These are phyloP conservation scores for Exobasidium rhododendri DNA, from an alignment of 1,284 basidiomycete species.

Conservation along the genomic window DNA sequence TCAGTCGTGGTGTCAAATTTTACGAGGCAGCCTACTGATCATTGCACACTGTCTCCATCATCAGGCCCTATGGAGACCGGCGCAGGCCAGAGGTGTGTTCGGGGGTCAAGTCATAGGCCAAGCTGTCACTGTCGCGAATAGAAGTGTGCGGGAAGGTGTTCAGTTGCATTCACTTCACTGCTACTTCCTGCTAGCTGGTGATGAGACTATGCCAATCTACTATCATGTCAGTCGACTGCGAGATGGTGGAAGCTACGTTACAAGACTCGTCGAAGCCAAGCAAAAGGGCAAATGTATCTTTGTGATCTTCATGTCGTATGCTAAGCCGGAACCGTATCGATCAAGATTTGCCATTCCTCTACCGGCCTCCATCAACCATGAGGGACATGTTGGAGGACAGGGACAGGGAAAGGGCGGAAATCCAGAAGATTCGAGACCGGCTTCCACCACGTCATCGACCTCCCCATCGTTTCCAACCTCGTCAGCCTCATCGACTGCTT, in stretches of 20 bases:
- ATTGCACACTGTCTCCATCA: neutral
- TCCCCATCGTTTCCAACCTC: constrained; percentile 3
- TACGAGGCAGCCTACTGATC: neutral
- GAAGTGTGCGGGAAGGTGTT: constrained; percentile 37
- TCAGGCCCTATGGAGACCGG: constrained; percentile 41
- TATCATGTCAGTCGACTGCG: constrained; percentile 45
- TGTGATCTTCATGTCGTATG: constrained; percentile 30
- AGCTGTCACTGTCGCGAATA: constrained; percentile 37
- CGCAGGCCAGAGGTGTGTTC: constrained; percentile 48
- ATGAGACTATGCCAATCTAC: constrained; percentile 37
- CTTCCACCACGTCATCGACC: constrained; percentile 1
- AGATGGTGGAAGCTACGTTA: constrained; percentile 50
- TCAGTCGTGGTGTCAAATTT: neutral
- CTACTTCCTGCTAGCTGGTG: constrained; percentile 48
- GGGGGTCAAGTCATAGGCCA: constrained; percentile 51
- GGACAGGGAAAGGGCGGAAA: constrained; percentile 19
- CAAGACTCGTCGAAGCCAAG: constrained; percentile 42
- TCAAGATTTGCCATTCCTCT: constrained; percentile 43
- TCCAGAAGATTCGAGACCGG: constrained; percentile 24
- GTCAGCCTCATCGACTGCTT: neutral
- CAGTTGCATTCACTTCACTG: constrained; percentile 20
- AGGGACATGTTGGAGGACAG: neutral
- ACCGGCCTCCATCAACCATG: constrained; percentile 17
- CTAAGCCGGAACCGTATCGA: constrained; percentile 42
- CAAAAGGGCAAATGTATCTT: constrained; percentile 44